These are phyloP conservation scores for Aspergillus sclerotiicarbonarius DNA, from an alignment of 495 filamentous ascomycete genomes.

Conservation along the genomic window DNA sequence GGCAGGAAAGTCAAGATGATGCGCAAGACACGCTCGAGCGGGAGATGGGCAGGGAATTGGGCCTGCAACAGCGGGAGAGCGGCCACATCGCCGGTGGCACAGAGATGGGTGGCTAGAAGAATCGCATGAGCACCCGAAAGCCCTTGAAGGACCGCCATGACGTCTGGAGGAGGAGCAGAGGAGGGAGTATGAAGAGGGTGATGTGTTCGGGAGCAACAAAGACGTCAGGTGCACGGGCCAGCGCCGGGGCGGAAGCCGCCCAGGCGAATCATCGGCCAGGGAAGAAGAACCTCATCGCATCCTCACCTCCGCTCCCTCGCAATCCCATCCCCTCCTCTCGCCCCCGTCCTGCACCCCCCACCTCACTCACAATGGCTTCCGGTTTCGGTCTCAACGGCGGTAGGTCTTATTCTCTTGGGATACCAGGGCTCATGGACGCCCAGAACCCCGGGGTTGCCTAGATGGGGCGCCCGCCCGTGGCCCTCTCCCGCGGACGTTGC, in stretches of 20 bases:
- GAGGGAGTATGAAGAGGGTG: constrained; percentile 13
- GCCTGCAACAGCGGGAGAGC: constrained; percentile 61
- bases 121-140: constrained; percentile 49
- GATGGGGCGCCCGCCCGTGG: constrained; percentile 1
- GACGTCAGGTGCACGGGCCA: constrained; percentile 41
- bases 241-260: constrained; percentile 10
- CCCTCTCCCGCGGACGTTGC: constrained; percentile 18
- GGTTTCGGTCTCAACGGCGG: constrained; percentile 79
- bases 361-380: constrained; percentile 64
- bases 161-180: not conserved
- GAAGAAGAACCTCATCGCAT: constrained; percentile 34
- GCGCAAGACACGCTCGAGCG: constrained; percentile 67
- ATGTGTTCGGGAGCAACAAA: constrained; percentile 16
- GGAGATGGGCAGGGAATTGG: constrained; percentile 56
- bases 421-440: not conserved
- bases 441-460: constrained; percentile 1
- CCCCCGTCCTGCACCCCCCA: constrained; percentile 21
- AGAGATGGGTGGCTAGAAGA: constrained; percentile 46
- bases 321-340: constrained; percentile 24
- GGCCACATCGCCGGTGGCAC: constrained; percentile 56
- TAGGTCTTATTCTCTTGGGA: constrained; percentile 40
- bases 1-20: constrained; percentile 85
- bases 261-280: constrained; percentile 6
- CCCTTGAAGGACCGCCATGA: constrained; percentile 42
- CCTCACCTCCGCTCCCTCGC: constrained; percentile 28